Conservation (phyloP, 2,329 filamentous ascomycete genomes). For the Byssothecium circinans region DNA sequence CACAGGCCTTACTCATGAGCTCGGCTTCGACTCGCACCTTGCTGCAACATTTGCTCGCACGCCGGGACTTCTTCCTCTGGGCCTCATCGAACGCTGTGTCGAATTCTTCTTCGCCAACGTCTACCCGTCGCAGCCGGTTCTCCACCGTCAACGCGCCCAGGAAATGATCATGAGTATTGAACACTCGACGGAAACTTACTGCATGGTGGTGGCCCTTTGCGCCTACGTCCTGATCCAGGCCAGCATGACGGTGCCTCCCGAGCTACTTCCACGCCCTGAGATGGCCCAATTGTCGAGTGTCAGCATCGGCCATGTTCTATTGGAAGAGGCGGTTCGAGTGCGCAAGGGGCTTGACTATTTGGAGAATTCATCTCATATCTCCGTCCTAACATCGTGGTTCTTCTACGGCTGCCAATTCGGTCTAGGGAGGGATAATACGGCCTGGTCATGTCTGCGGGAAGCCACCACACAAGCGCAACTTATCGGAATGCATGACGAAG, state of each 20-base stretch:
- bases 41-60: constrained; percentile 50
- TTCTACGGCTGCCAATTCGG: constrained; percentile 64
- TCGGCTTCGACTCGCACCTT: constrained; percentile 46
- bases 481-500: constrained; percentile 61
- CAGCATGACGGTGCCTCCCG: constrained; percentile 48
- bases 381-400: constrained; percentile 65
- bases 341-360: constrained; percentile 61
- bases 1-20: constrained; percentile 42
- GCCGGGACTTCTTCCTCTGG: constrained; percentile 52
- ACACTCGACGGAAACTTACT: constrained; percentile 58
- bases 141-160: constrained; percentile 56
- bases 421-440: constrained; percentile 62
- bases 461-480: constrained; percentile 63
- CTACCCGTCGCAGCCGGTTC: constrained; percentile 65
- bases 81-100: constrained; percentile 57
- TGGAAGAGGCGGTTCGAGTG: constrained; percentile 61
- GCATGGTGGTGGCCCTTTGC: constrained; percentile 56
- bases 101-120: constrained; percentile 65
- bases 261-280: constrained; percentile 51
- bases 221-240: constrained; percentile 55
- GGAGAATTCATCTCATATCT: constrained; percentile 57
- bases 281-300: constrained; percentile 47
- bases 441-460: constrained; percentile 64
- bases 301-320: constrained; percentile 56
- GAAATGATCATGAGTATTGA: constrained; percentile 57